Evolutionary conservation across 805 yeast species (phyloP), one percentile per base, ranked within the genome.

Genomic region (Candida sakaeoensis): DNA sequence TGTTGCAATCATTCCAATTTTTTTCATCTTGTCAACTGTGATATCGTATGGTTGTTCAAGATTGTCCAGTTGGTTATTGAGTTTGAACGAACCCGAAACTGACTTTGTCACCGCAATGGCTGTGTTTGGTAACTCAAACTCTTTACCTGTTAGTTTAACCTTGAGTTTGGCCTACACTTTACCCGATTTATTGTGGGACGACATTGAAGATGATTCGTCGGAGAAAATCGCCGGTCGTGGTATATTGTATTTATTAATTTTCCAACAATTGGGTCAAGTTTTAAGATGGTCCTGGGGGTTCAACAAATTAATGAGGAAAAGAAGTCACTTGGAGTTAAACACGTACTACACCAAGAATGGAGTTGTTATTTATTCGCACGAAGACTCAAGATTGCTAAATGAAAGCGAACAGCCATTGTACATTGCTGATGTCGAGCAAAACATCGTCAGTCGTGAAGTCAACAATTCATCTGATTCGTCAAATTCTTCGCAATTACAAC

Each of bases 41-140:
- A 81, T 89, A 14, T 81, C 96, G 1, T 82, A 67, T 51, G 17
- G 65, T 8, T 79, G 88, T 25, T 85, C 96, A 5, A 63, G 65
- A 22, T 21, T 77, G 16, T 73, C 80, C 29, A 68, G 87, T 3
- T 57, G 61, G 10, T 47, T 79, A 31, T 58, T 89, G 46, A 53
- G 62, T 6, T 65, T 93, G 51, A 85, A 85, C 51, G 76, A 68
- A 36, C 78, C 85, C 10, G 97, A 93, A 62, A 57, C 86, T 3
- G 90, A 91, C 63, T 91, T 87, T 53, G 96, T 93, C 36, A 84
- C 95, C 16, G 98, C 96, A 2, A 93, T 93, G 95, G 88, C 93
- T 2, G 96, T 90, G 5, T 91, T 91, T 63, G 98, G 97, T 39
- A 93, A 91, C 63, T 87, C 96, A 32, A 91, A 91, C 68, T 85